A percentile compares a stretch with the other conserved stretches of the same genome.
These are phyloP conservation scores for Didymosphaeria variabile DNA, from an alignment of 2,329 filamentous ascomycete species.

Conservation along the genomic window DNA sequence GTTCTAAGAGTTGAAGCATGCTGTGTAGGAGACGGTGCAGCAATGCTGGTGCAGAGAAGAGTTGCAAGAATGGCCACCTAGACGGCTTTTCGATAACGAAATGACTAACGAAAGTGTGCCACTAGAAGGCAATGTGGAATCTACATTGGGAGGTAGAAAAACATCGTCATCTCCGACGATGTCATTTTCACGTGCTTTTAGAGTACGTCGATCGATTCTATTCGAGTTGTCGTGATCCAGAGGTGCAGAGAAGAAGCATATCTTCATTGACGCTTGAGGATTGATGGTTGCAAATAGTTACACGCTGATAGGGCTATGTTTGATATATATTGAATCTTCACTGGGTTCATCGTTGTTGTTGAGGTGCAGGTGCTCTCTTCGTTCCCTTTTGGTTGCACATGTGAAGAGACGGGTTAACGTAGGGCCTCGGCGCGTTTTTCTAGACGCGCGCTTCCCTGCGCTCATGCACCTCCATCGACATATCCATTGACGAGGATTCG, in stretches of 20 bases:
- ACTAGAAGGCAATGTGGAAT: background rate
- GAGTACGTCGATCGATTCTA: too few species aligned
- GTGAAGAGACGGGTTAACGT: too few species aligned
- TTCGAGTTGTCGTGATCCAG: too few species aligned
- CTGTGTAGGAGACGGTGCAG: background rate
- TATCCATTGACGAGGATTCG: background rate
- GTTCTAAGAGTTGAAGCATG: slow-evolving; percentile 39
- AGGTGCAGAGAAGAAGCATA: too few species aligned
- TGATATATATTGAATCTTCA: too few species aligned
- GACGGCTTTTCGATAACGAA: background rate
- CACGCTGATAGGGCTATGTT: too few species aligned
- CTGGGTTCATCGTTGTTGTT: background rate
- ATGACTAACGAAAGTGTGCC: background rate
- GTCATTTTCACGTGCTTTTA: too few species aligned
- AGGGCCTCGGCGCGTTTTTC: background rate
- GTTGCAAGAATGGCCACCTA: background rate
- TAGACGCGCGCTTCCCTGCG: background rate
- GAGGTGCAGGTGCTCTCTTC: background rate
- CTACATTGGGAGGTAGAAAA: too few species aligned
- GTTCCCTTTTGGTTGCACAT: too few species aligned
- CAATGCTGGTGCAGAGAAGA: background rate
- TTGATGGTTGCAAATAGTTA: too few species aligned
- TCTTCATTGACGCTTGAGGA: too few species aligned
- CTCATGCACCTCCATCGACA: background rate
- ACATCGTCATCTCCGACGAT: too few species aligned